phyloP scores from a whole-genome alignment of 2,329 filamentous ascomycete genomes.

The Cercospora beticola region DNA sequence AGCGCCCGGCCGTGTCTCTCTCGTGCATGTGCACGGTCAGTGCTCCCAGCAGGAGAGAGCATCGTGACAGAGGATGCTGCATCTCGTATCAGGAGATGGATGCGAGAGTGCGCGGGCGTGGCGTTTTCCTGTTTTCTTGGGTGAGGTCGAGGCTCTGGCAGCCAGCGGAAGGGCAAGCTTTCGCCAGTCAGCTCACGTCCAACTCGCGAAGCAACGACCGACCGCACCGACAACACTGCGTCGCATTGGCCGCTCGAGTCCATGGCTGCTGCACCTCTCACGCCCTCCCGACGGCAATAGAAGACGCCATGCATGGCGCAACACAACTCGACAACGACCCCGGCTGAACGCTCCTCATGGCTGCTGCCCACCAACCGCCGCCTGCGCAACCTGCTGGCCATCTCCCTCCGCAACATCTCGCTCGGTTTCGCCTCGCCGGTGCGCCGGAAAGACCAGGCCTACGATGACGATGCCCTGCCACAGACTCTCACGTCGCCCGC shows the following conservation, averaged over 20 bases:
- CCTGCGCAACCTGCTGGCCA: conserved; percentile 80
- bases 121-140: background rate
- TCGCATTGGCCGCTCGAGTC: background rate
- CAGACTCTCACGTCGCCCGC: conserved; percentile 64
- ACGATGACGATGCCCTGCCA: conserved; percentile 73
- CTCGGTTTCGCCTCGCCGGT: conserved; percentile 56
- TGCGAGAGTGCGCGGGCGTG: background rate
- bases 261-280: background rate
- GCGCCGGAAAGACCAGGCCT: conserved; percentile 58
- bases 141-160: background rate
- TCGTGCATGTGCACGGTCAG: background rate
- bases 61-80: background rate
- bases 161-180: background rate
- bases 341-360: conserved; percentile 51
- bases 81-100: background rate
- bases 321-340: conserved; percentile 27
- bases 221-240: background rate
- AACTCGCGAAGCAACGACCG: background rate
- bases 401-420: conserved; percentile 82
- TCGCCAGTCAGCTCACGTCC: background rate
- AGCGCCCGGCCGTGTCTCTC: background rate
- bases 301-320: conserved; percentile 29
- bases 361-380: conserved; percentile 73
- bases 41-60: background rate
- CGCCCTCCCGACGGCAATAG: background rate